These are phyloP conservation scores for Morella rubra DNA, from an alignment of 306 rosid genomes.

Conservation along the genomic window DNA sequence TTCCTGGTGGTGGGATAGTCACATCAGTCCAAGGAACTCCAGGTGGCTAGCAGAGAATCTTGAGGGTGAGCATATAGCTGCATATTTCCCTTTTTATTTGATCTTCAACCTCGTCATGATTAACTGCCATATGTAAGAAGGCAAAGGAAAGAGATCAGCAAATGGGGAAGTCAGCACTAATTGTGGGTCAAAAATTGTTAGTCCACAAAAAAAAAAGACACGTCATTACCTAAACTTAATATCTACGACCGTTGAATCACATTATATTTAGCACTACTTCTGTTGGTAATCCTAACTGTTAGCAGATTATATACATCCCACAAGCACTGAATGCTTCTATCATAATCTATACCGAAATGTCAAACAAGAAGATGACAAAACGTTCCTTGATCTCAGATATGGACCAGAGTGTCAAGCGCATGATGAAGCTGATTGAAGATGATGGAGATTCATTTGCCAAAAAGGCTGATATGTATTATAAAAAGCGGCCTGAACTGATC, in stretches of 20 bases:
- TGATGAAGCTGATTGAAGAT: constrained; percentile 90
- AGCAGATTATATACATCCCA: background rate
- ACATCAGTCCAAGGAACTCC: constrained; percentile 70
- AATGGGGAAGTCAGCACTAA: background rate
- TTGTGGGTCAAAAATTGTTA: background rate
- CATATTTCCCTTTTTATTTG: constrained; percentile 16
- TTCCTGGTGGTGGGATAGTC: constrained; percentile 99
- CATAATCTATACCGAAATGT: constrained; percentile 34
- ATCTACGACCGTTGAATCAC: background rate
- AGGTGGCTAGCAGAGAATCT: constrained; percentile 88
- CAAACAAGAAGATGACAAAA: constrained; percentile 46
- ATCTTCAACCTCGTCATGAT: background rate
- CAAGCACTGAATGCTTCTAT: constrained; percentile 13
- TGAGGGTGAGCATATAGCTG: constrained; percentile 54
- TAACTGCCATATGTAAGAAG: constrained; percentile 18
- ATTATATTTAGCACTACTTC: background rate
- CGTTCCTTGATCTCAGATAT: constrained; percentile 63
- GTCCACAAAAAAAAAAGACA: background rate
- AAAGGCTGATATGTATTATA: constrained; percentile 95
- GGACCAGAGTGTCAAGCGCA: constrained; percentile 78
- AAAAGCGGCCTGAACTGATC: constrained; percentile 86
- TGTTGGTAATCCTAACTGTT: background rate
- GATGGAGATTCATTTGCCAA: constrained; percentile 96
- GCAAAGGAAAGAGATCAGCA: background rate
- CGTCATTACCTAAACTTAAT: background rate